phyloP scores from a whole-genome alignment of 108 stramenopile species.

The Cafeteria roenbergensis region DNA sequence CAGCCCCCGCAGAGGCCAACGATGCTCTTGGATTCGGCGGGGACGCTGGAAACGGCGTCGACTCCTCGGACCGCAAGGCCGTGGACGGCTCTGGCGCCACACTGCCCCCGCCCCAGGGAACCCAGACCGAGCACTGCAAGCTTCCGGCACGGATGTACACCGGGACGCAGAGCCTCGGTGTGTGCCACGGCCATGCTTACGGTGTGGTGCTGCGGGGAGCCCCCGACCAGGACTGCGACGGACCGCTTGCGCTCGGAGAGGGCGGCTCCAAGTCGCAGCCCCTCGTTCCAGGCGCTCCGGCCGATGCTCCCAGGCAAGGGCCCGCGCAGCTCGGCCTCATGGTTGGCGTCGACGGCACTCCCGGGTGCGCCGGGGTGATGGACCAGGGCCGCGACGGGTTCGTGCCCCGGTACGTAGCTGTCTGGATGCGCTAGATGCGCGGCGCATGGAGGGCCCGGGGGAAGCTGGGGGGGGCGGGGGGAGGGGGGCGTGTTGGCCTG shows the following conservation, averaged over 20 bases:
- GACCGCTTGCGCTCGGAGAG: background rate
- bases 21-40: too few species aligned
- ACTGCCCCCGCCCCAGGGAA: background rate
- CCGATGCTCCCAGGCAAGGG: background rate
- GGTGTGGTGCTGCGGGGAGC: background rate
- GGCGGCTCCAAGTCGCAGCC: background rate
- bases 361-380: background rate
- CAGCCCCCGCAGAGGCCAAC: too few species aligned
- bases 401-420: too few species aligned
- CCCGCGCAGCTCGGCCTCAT: background rate
- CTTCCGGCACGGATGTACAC: background rate
- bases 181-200: background rate
- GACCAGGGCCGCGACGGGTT: too few species aligned
- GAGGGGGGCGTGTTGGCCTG: too few species aligned
- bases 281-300: background rate
- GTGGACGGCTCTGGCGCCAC: too few species aligned
- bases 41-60: too few species aligned
- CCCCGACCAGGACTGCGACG: background rate
- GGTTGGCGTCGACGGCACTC: background rate
- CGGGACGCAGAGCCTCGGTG: background rate
- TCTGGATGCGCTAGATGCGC: too few species aligned
- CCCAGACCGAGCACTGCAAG: background rate
- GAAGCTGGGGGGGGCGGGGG: too few species aligned
- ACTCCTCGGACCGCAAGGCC: too few species aligned
- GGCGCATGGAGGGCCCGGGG: too few species aligned